These are phyloP conservation scores for Backusella westeae DNA, from an alignment of 192 early-diverging fungal species.

Conservation along the genomic window DNA sequence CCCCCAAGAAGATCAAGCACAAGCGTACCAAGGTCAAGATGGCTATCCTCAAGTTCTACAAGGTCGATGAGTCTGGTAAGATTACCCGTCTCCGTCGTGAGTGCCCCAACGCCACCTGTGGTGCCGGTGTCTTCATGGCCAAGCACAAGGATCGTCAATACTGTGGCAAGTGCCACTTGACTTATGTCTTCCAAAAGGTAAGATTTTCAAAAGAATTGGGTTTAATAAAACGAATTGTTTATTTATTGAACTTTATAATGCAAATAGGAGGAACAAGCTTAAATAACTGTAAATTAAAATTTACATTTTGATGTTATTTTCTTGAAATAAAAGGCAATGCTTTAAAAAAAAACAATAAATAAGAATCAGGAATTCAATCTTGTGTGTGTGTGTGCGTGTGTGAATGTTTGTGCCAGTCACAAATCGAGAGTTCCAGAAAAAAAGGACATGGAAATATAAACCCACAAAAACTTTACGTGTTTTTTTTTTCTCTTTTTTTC, in stretches of 20 bases:
- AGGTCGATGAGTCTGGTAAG: constrained; percentile 95
- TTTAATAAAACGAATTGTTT: not conserved
- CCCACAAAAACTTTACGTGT: not conserved
- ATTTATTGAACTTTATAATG: not conserved
- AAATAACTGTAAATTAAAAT: constrained; percentile 4
- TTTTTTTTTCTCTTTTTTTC: not conserved
- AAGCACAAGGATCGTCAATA: constrained; percentile 97
- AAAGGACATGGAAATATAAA: not conserved
- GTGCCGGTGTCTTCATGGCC: constrained; percentile 99
- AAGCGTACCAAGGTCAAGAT: constrained; percentile 99
- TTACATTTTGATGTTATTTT: not conserved
- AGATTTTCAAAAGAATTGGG: not conserved
- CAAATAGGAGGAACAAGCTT: constrained; percentile 1
- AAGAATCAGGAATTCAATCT: not conserved
- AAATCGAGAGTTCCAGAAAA: constrained; percentile 18
- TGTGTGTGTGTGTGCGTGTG: not conserved
- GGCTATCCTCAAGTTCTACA: constrained; percentile 98
- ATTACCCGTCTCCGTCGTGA: constrained; percentile 97
- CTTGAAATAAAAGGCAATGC: not conserved
- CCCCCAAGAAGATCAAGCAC: constrained; percentile 98
- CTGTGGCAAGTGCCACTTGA: constrained; percentile 95
- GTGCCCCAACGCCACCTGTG: constrained; percentile 94
- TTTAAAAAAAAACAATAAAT: not conserved
- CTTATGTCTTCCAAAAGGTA: constrained; percentile 92
- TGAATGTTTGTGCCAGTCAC: not conserved